phyloP scores from a whole-genome alignment of 129 eudicot species.

The Artemisia annua region DNA sequence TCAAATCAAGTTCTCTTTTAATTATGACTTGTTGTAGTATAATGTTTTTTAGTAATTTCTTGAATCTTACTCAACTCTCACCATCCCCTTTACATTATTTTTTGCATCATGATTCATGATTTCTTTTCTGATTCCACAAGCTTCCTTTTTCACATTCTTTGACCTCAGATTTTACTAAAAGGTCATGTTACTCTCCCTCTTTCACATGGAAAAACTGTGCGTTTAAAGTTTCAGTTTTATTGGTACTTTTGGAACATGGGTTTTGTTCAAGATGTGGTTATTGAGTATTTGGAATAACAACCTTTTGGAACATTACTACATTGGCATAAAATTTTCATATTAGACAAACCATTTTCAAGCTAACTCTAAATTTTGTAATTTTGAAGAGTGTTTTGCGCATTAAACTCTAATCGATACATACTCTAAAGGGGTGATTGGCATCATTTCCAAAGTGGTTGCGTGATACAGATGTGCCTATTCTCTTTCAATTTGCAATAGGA shows the following conservation, averaged over 20 bases:
- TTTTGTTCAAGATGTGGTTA: slow-evolving; percentile 15
- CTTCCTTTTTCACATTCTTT: slow-evolving; percentile 36
- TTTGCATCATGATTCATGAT: slow-evolving; percentile 44
- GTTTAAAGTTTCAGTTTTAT: slow-evolving; percentile 1
- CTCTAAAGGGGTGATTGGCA: too few species aligned
- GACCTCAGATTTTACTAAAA: slow-evolving; percentile 15
- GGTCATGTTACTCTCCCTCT: neutral
- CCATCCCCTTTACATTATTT: slow-evolving; percentile 25
- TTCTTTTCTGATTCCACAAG: slow-evolving; percentile 55
- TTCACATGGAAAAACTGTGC: slow-evolving; percentile 22
- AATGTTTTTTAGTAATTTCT: slow-evolving; percentile 34
- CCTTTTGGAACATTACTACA: neutral
- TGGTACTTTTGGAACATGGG: slow-evolving; percentile 26
- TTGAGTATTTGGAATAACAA: neutral
- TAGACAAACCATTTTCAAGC: neutral
- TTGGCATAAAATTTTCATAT: neutral
- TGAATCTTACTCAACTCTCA: slow-evolving; percentile 54
- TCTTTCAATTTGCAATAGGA: too few species aligned
- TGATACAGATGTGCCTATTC: too few species aligned
- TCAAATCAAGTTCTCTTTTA: slow-evolving; percentile 30
- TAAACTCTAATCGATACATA: too few species aligned
- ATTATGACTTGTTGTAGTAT: neutral
- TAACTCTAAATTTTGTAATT: neutral
- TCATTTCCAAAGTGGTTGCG: neutral
- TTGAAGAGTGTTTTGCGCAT: neutral